Conservation (phyloP, 495 filamentous ascomycete species). For the Aspergillus carlsbadensis region DNA sequence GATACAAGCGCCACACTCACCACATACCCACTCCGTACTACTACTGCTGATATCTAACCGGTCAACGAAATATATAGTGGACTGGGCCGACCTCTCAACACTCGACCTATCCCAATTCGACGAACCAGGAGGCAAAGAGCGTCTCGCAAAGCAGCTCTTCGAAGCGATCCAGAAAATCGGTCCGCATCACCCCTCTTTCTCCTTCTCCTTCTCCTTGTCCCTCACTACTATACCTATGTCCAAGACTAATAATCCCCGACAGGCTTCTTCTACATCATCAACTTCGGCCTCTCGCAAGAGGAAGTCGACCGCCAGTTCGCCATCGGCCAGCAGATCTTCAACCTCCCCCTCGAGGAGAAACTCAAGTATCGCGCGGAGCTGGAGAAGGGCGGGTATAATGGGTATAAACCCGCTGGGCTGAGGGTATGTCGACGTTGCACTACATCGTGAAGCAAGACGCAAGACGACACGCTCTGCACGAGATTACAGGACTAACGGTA, state of each 20-base stretch:
- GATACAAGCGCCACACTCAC: conserved; percentile 2
- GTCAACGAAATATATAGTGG: too few relatives aligned
- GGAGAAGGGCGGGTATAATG: conserved; percentile 39
- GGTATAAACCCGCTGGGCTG: conserved; percentile 43
- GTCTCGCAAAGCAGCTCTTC: conserved; percentile 53
- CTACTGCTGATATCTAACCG: too few relatives aligned
- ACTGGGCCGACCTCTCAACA: conserved; percentile 59
- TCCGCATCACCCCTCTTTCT: conserved; percentile 18
- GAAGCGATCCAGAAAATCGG: conserved; percentile 56
- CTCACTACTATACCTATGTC: too few relatives aligned
- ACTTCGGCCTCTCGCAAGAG: conserved; percentile 55
- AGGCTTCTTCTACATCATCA: conserved; percentile 57
- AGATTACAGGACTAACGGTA: too few relatives aligned
- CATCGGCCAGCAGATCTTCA: conserved; percentile 52
- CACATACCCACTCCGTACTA: too few relatives aligned
- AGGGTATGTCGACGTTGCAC: conserved; percentile 31
- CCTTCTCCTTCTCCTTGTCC: too few relatives aligned
- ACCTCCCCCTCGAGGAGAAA: conserved; percentile 56
- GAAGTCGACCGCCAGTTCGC: conserved; percentile 57
- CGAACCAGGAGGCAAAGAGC: conserved; percentile 51
- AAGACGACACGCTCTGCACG: too few relatives aligned
- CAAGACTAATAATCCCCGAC: conserved; percentile 14
- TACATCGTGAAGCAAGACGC: too few relatives aligned
- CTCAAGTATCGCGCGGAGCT: conserved; percentile 46
- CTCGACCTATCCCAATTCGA: conserved; percentile 53